Evolutionary conservation across 306 rosid species (phyloP).

Genomic region (Pachyrhizus erosus): DNA sequence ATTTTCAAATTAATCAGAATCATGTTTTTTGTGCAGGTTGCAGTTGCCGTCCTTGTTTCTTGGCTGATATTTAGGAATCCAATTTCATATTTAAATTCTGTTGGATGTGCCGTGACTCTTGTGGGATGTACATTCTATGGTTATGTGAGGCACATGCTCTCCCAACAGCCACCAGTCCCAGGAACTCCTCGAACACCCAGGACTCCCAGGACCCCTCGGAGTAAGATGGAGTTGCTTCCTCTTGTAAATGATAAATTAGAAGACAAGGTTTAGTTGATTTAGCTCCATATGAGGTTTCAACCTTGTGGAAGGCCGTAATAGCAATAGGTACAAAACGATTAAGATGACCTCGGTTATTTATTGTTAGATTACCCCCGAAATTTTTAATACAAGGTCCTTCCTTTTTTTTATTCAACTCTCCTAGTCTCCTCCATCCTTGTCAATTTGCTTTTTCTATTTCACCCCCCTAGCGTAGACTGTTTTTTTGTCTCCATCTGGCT

Average conservation of each 20-base stretch:
- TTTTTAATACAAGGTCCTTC: slow-evolving; percentile 38
- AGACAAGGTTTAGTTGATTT: slow-evolving; percentile 64
- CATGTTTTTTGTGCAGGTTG: slow-evolving; percentile 67
- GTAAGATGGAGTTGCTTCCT: slow-evolving; percentile 83
- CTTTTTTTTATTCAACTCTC: not conserved
- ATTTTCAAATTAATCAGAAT: not conserved
- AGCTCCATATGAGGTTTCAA: slow-evolving; percentile 38
- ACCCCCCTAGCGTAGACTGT: not conserved
- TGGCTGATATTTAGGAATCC: slow-evolving; percentile 96
- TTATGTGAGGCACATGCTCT: slow-evolving; percentile 77
- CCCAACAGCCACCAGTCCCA: slow-evolving; percentile 74
- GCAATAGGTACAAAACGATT: slow-evolving; percentile 46
- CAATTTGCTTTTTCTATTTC: not conserved
- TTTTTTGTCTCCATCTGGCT: not conserved
- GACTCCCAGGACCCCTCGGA: slow-evolving; percentile 83
- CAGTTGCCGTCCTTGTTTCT: slow-evolving; percentile 93
- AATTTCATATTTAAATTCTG: slow-evolving; percentile 71
- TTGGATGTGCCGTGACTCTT: slow-evolving; percentile 90
- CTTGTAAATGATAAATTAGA: slow-evolving; percentile 97
- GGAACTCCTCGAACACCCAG: slow-evolving; percentile 91
- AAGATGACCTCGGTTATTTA: slow-evolving; percentile 44
- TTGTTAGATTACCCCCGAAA: slow-evolving; percentile 41
- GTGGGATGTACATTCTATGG: slow-evolving; percentile 97
- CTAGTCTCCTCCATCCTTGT: not conserved
- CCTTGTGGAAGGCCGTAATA: slow-evolving; percentile 47